phyloP scores from a whole-genome alignment of 2,329 filamentous ascomycete species.

The Cercospora zeina region DNA sequence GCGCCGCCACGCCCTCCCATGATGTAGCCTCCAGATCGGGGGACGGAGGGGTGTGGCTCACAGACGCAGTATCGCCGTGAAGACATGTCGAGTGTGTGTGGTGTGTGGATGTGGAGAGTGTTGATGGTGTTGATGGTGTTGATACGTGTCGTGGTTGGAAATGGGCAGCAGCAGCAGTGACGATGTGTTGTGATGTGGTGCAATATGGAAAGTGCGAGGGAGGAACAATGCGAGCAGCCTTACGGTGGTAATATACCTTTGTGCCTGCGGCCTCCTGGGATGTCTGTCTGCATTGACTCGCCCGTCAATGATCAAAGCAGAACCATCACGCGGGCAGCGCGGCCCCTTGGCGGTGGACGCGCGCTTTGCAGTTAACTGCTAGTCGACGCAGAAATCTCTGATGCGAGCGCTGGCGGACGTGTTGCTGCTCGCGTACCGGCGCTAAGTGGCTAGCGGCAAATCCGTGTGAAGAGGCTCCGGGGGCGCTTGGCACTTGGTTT shows the following conservation, averaged over 20 bases:
- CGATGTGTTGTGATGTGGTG: slow-evolving; percentile 9
- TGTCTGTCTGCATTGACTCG: slow-evolving; percentile 6
- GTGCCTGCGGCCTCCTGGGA: slow-evolving; percentile 5
- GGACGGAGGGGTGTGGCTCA: slow-evolving; percentile 62
- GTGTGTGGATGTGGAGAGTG: not conserved
- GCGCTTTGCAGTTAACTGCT: slow-evolving; percentile 30
- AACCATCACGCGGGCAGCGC: slow-evolving; percentile 26
- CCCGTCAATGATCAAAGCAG: slow-evolving; percentile 22
- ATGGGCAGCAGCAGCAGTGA: not conserved
- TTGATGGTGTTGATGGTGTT: not conserved
- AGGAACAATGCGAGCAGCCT: slow-evolving; percentile 11
- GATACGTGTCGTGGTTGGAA: no score
- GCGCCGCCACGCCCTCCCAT: slow-evolving; percentile 60
- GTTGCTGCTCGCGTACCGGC: slow-evolving; percentile 5
- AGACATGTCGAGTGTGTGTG: slow-evolving; percentile 32
- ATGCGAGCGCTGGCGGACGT: slow-evolving; percentile 8
- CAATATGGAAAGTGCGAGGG: slow-evolving; percentile 19
- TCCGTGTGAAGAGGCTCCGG: slow-evolving; percentile 6
- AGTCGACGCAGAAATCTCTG: slow-evolving; percentile 2
- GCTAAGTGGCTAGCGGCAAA: slow-evolving; percentile 14
- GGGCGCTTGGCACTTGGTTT: slow-evolving; percentile 4
- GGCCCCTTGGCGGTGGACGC: slow-evolving; percentile 20
- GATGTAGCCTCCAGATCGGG: slow-evolving; percentile 48
- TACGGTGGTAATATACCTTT: slow-evolving; percentile 19
- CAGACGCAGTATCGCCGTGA: slow-evolving; percentile 56